phyloP scores from a whole-genome alignment of 768 basidiomycete species.

The Suillus tomentosus region DNA sequence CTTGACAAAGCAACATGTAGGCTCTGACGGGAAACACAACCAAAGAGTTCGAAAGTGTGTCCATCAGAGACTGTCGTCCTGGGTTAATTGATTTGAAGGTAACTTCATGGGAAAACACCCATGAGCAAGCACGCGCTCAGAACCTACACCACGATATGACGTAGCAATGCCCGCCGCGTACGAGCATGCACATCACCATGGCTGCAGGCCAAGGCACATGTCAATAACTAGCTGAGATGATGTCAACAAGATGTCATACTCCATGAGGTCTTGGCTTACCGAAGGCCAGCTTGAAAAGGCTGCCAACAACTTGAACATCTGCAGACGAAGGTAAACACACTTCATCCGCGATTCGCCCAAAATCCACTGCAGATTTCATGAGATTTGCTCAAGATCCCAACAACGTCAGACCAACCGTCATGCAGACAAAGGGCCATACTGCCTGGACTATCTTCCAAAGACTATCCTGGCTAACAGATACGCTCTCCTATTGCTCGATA shows the following conservation, averaged over 20 bases:
- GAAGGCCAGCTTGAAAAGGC: slow-evolving; percentile 8
- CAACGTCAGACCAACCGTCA: not conserved
- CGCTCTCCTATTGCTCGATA: not conserved
- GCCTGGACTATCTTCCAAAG: slow-evolving; percentile 3
- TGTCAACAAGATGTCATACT: not conserved
- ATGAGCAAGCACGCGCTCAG: not conserved
- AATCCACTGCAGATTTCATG: not conserved
- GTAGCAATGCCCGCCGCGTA: not conserved
- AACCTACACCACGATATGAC: not conserved
- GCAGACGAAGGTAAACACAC: not conserved
- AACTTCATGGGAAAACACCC: slow-evolving; percentile 15
- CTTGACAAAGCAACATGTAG: slow-evolving; percentile 36
- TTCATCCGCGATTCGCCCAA: slow-evolving; percentile 4
- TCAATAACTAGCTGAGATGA: not conserved
- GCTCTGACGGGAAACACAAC: slow-evolving; percentile 24
- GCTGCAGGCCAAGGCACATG: slow-evolving; percentile 6
- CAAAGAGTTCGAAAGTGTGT: slow-evolving; percentile 1
- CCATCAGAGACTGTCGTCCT: slow-evolving; percentile 36
- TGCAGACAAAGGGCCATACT: not conserved
- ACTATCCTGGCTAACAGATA: not conserved
- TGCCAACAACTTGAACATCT: not conserved
- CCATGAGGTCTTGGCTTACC: not conserved
- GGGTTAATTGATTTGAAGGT: slow-evolving; percentile 39
- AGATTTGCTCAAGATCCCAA: not conserved
- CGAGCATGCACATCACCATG: slow-evolving; percentile 5